Evolutionary conservation across 2,329 filamentous ascomycete species (phyloP).

Genomic region (Talaromyces sp.): DNA sequence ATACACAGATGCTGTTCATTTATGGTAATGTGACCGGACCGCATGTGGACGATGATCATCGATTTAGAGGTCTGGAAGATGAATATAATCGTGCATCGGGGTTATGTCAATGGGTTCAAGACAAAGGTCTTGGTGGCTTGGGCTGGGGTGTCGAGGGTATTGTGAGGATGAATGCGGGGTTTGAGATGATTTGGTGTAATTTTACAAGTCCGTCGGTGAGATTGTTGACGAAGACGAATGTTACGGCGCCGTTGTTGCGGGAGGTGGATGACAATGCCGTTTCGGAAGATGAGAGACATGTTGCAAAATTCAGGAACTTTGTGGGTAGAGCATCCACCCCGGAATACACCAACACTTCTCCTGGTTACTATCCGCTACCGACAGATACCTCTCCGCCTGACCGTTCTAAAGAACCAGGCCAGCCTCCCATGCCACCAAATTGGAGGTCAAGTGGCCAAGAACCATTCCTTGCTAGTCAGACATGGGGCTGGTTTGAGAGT

Average conservation of each 20-base stretch:
- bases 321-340: background rate
- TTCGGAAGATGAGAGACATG: background rate
- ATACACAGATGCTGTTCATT: conserved; percentile 51
- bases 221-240: conserved; percentile 46
- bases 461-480: conserved; percentile 41
- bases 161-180: conserved; percentile 52
- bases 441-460: conserved; percentile 35
- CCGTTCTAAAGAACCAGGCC: conserved; percentile 33
- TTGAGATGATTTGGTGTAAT: conserved; percentile 54
- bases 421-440: conserved; percentile 38
- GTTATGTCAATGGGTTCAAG: conserved; percentile 47
- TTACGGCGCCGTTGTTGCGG: conserved; percentile 44
- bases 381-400: conserved; percentile 37
- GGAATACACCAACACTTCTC: background rate
- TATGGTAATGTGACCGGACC: conserved; percentile 47
- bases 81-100: conserved; percentile 50
- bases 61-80: conserved; percentile 38
- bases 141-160: conserved; percentile 52
- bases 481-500: conserved; percentile 48
- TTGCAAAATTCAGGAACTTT: background rate
- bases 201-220: conserved; percentile 46
- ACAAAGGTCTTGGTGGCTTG: conserved; percentile 40
- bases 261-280: background rate
- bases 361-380: conserved; percentile 35
- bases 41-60: conserved; percentile 11